Evolutionary conservation across 345 rosid species (phyloP).

Genomic region (Eutrema japonicum): DNA sequence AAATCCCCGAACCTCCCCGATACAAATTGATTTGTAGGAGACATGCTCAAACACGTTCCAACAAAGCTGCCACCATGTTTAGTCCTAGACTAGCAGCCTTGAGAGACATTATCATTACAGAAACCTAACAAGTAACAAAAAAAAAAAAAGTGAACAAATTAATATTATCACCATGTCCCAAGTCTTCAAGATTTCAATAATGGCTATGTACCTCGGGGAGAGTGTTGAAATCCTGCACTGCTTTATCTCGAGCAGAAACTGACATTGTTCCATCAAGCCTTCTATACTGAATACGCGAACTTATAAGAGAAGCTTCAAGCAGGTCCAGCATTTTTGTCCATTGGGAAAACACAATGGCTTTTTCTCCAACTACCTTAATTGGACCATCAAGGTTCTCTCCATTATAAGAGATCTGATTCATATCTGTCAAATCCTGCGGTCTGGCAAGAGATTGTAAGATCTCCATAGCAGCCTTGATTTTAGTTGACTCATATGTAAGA

Average conservation of each 20-base stretch:
- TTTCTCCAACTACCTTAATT: conserved; percentile 58
- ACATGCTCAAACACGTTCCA: no score
- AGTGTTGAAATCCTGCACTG: conserved; percentile 91
- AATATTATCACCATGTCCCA: background rate
- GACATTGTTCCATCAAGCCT: conserved; percentile 99
- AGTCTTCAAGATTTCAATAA: conserved; percentile 14
- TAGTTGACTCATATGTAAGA: conserved; percentile 62
- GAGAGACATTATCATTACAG: conserved; percentile 95
- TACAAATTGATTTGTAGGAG: no score
- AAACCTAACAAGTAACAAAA: conserved; percentile 50
- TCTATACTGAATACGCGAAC: conserved; percentile 76
- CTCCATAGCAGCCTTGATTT: conserved; percentile 86
- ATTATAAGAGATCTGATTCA: conserved; percentile 38
- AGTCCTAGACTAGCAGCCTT: conserved; percentile 99
- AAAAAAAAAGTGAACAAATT: background rate
- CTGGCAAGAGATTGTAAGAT: conserved; percentile 71
- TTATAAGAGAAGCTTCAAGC: conserved; percentile 76
- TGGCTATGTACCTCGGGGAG: conserved; percentile 76
- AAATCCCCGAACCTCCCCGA: no score
- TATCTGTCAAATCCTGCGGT: conserved; percentile 43
- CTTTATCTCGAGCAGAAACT: conserved; percentile 89
- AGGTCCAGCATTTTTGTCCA: conserved; percentile 97
- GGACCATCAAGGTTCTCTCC: conserved; percentile 40
- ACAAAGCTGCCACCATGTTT: conserved; percentile 99
- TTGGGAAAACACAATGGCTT: conserved; percentile 94